phyloP scores from a whole-genome alignment of 2,329 filamentous ascomycete species.

The Nemania serpens region DNA sequence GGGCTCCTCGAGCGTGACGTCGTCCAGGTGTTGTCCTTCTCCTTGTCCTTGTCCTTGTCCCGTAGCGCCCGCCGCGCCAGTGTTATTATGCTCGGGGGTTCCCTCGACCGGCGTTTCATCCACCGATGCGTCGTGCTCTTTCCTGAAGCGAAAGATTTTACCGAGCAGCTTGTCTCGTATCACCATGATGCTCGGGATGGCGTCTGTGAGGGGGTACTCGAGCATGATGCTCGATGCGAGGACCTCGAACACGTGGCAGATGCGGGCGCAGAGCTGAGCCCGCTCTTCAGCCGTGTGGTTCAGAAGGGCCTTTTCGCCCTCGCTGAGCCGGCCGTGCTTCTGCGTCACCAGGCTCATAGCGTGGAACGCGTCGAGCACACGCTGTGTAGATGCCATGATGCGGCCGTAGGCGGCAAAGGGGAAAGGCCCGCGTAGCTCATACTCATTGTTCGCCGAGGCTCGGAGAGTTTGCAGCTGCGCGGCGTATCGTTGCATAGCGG shows the following conservation, averaged over 20 bases:
- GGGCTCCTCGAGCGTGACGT: conserved; percentile 63
- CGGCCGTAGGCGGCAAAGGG: conserved; percentile 72
- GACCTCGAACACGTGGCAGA: conserved; percentile 86
- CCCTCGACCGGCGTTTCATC: conserved; percentile 40
- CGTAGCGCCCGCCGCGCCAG: conserved; percentile 22
- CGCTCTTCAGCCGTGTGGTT: conserved; percentile 80
- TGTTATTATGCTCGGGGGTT: conserved; percentile 1
- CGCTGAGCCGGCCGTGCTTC: conserved; percentile 74
- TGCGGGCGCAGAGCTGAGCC: conserved; percentile 79
- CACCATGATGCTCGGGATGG: conserved; percentile 80
- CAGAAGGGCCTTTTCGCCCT: conserved; percentile 81
- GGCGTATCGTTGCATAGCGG: conserved; percentile 80
- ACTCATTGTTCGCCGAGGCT: conserved; percentile 77
- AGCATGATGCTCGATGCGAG: conserved; percentile 92
- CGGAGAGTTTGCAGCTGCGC: conserved; percentile 76
- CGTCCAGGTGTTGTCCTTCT: conserved; percentile 38
- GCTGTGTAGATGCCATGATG: conserved; percentile 78
- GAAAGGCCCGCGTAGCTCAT: conserved; percentile 87
- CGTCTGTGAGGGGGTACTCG: conserved; percentile 90
- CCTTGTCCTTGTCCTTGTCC: conserved; percentile 31
- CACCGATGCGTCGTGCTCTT: conserved; percentile 58
- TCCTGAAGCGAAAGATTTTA: conserved; percentile 85
- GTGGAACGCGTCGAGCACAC: conserved; percentile 91
- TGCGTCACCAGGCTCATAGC: conserved; percentile 93
- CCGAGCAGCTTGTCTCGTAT: conserved; percentile 82